Evolutionary conservation across 2,329 filamentous ascomycete genomes (phyloP).

Genomic region (Calonectria hawksworthii): DNA sequence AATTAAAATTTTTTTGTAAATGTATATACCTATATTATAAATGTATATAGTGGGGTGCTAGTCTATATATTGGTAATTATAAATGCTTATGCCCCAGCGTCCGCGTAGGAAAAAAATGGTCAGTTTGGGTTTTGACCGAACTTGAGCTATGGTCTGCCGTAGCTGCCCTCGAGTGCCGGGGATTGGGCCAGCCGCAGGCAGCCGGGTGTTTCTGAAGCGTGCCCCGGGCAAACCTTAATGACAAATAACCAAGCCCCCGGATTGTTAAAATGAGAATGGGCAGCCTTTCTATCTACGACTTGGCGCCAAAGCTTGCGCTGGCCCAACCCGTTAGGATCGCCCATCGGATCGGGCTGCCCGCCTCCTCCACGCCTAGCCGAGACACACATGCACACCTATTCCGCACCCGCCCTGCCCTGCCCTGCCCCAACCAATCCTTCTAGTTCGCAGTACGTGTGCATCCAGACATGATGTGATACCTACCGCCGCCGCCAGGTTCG

Average conservation of each 20-base stretch:
- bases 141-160: too few species aligned
- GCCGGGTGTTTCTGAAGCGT: background rate
- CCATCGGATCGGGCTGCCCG: background rate
- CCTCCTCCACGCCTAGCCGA: background rate
- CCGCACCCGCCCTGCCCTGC: background rate
- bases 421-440: background rate
- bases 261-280: background rate
- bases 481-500: background rate
- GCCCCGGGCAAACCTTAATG: background rate
- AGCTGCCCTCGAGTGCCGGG: background rate
- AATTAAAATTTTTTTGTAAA: too few species aligned
- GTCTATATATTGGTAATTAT: too few species aligned
- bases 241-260: background rate
- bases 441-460: background rate
- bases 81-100: too few species aligned
- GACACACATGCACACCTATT: background rate
- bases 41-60: too few species aligned
- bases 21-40: too few species aligned
- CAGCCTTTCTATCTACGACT: background rate
- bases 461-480: background rate
- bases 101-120: too few species aligned
- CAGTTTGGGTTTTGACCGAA: too few species aligned
- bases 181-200: background rate
- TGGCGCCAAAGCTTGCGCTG: background rate
- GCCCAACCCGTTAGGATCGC: background rate